Evolutionary conservation across 495 filamentous ascomycete genomes (phyloP).

Genomic region (Penicillium samsonianum): DNA sequence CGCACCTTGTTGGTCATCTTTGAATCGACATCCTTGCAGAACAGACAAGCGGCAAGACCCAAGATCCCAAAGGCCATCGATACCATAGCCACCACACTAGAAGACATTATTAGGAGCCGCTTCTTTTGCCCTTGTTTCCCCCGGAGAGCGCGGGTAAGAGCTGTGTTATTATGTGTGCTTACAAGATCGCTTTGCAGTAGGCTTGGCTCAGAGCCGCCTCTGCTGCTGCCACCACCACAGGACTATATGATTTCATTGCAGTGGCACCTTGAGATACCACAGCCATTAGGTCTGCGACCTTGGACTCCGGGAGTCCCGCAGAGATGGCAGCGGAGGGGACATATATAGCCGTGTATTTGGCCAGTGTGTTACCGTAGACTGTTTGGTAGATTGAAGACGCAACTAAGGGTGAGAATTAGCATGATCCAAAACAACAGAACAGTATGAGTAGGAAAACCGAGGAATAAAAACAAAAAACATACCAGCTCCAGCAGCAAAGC

Average conservation of each 20-base stretch:
- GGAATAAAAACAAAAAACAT: constrained; percentile 4
- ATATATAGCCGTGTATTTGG: constrained; percentile 19
- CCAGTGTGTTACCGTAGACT: constrained; percentile 23
- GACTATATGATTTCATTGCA: constrained; percentile 23
- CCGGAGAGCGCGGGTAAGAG: background rate
- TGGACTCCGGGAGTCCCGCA: constrained; percentile 24
- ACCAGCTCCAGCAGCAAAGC: constrained; percentile 30
- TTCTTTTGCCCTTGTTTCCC: background rate
- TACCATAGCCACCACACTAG: constrained; percentile 28
- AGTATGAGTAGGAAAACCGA: background rate
- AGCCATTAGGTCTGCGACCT: constrained; percentile 20
- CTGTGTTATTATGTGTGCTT: constrained; percentile 4
- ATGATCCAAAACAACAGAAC: background rate
- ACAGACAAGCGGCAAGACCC: constrained; percentile 27
- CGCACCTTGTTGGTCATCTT: constrained; percentile 32
- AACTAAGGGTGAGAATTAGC: constrained; percentile 13
- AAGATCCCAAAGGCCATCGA: constrained; percentile 33
- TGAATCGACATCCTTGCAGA: constrained; percentile 29
- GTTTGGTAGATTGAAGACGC: constrained; percentile 30
- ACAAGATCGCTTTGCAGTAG: constrained; percentile 33
- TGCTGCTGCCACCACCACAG: constrained; percentile 23
- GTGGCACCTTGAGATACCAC: constrained; percentile 17
- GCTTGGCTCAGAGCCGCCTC: constrained; percentile 20
- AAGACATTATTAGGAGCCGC: background rate
- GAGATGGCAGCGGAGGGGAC: constrained; percentile 22